Percentiles rank a stretch among this genome's conserved stretches.
Conservation (phyloP, 2,329 filamentous ascomycete genomes). For the Coniochaeta hoffmannii region DNA sequence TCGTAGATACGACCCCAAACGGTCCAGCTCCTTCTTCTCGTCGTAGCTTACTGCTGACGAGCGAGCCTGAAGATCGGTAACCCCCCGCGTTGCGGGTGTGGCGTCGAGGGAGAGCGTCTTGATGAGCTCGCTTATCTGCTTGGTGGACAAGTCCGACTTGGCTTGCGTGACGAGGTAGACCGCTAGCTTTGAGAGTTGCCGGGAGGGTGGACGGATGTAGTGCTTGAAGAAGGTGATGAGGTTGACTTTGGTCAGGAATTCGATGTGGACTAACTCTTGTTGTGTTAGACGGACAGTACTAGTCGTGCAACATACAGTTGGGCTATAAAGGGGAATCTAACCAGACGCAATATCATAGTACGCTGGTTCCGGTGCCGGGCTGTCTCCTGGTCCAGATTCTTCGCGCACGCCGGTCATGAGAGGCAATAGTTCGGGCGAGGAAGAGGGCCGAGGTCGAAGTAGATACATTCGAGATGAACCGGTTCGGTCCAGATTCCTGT, state of each 20-base stretch:
- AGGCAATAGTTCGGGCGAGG: no score
- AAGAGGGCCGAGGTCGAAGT: no score
- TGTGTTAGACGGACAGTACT: conserved; percentile 43
- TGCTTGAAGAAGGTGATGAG: conserved; percentile 71
- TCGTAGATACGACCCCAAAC: conserved; percentile 42
- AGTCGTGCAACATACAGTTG: not conserved
- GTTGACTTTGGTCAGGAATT: conserved; percentile 67
- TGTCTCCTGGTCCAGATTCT: conserved; percentile 83
- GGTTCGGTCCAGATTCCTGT: no score
- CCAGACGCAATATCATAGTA: conserved; percentile 85
- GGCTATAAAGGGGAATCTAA: conserved; percentile 32
- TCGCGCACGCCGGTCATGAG: no score
- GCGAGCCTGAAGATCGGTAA: conserved; percentile 24
- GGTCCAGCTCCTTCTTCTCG: conserved; percentile 39
- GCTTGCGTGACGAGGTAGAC: conserved; percentile 77
- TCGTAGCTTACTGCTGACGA: conserved; percentile 30
- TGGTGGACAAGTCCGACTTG: conserved; percentile 33
- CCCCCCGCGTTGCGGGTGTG: conserved; percentile 22
- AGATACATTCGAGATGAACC: no score
- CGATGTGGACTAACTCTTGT: conserved; percentile 68
- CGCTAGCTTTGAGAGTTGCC: conserved; percentile 67
- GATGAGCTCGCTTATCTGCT: conserved; percentile 33
- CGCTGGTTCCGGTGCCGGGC: conserved; percentile 76
- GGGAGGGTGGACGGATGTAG: conserved; percentile 68
- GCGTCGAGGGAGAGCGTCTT: conserved; percentile 24